A percentile compares a stretch with the other conserved stretches of the same genome.
These are phyloP conservation scores for Sanguinoderma infundibulare DNA, from an alignment of 1,284 basidiomycete species.

Conservation along the genomic window DNA sequence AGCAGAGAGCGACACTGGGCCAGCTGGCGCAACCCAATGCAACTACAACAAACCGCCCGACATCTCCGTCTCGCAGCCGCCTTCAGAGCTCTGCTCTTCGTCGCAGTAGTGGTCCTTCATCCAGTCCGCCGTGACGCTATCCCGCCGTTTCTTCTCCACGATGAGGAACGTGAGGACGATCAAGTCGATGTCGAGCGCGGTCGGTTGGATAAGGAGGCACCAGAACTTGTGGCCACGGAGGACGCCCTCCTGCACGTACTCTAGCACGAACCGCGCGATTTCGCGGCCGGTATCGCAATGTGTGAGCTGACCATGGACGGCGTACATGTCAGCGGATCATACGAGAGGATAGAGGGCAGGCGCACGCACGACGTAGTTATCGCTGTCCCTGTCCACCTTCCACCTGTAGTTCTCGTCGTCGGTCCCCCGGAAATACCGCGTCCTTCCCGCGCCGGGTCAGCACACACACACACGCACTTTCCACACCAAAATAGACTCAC, in stretches of 20 bases:
- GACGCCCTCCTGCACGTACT: conserved; percentile 42
- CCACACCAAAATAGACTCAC: conserved; percentile 38
- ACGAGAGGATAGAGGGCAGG: background rate
- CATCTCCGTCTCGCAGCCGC: conserved; percentile 21
- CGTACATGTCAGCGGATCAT: background rate
- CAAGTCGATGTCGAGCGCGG: conserved; percentile 50
- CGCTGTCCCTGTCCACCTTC: conserved; percentile 46
- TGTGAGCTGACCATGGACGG: conserved; percentile 38
- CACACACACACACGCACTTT: background rate
- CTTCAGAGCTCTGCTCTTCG: conserved; percentile 43
- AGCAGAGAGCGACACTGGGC: background rate
- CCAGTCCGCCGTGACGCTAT: conserved; percentile 37
- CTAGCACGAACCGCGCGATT: conserved; percentile 44
- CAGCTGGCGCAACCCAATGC: background rate
- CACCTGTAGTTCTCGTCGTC: conserved; percentile 55
- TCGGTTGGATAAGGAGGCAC: conserved; percentile 47
- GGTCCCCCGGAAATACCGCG: conserved; percentile 54
- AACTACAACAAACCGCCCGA: background rate
- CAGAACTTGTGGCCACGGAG: conserved; percentile 52
- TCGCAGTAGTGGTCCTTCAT: conserved; percentile 37
- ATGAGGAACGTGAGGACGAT: conserved; percentile 56
- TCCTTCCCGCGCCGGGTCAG: conserved; percentile 32
- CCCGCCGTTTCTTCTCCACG: conserved; percentile 55
- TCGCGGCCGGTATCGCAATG: conserved; percentile 41
- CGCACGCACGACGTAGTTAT: conserved; percentile 45